A percentile compares a stretch with the other conserved stretches of the same genome.
phyloP scores from a whole-genome alignment of 169 alveolate species.

The Plasmodium gallinaceum region DNA sequence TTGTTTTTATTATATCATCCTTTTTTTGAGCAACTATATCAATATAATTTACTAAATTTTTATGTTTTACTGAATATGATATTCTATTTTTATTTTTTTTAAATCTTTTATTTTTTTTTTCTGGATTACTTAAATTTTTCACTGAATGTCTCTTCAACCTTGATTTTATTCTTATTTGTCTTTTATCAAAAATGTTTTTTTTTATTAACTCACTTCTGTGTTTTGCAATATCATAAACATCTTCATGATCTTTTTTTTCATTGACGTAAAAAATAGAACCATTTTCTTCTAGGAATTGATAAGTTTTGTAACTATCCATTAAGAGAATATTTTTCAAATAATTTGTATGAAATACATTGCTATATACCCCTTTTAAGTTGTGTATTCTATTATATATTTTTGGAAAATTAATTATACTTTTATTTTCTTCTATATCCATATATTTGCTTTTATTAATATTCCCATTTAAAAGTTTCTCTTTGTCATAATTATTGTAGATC shows the following conservation, averaged over 20 bases:
- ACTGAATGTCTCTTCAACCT: neutral
- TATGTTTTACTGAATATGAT: too few species aligned
- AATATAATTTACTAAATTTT: neutral
- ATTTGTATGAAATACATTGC: slow-evolving; percentile 46
- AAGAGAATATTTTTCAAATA: slow-evolving; percentile 55
- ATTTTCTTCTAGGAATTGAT: slow-evolving; percentile 16
- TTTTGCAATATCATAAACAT: neutral
- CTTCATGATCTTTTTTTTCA: neutral
- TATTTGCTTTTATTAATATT: neutral
- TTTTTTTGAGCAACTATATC: slow-evolving; percentile 1
- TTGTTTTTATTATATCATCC: slow-evolving; percentile 5
- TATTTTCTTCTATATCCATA: neutral
- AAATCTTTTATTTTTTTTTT: too few species aligned
- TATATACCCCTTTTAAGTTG: slow-evolving; percentile 34
- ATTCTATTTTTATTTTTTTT: too few species aligned
- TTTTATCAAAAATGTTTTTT: neutral
- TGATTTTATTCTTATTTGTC: too few species aligned
- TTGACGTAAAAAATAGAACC: slow-evolving; percentile 7
- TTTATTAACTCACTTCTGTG: neutral
- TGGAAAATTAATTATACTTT: neutral
- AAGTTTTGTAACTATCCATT: slow-evolving; percentile 32
- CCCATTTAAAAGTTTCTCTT: neutral
- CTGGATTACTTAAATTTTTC: neutral
- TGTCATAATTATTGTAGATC: too few species aligned
- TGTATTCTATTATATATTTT: slow-evolving; percentile 43